Percentiles rank a stretch among this genome's conserved stretches.
Evolutionary conservation across 768 basidiomycete species (phyloP).

Genomic region (Leccinum barrowsii): DNA sequence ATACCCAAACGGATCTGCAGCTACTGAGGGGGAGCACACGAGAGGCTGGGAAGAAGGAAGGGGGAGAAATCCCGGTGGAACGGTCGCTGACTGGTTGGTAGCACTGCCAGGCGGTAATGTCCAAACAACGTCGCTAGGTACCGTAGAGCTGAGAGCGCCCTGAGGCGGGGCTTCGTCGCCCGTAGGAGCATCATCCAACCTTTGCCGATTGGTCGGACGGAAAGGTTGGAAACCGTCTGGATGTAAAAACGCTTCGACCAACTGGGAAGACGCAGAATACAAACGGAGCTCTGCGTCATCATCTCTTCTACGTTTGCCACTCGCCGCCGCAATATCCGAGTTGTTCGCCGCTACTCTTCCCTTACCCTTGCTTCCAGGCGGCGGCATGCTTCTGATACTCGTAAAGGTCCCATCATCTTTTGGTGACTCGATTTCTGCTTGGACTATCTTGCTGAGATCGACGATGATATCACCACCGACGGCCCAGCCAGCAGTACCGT

Average conservation of each 20-base stretch:
- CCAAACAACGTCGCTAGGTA: not conserved
- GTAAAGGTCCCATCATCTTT: slow-evolving; percentile 51
- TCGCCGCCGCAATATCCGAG: slow-evolving; percentile 10
- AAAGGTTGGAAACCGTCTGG: slow-evolving; percentile 11
- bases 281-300: slow-evolving; percentile 48
- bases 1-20: slow-evolving; percentile 60
- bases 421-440: slow-evolving; percentile 66
- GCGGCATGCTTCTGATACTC: slow-evolving; percentile 54
- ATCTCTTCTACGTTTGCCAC: slow-evolving; percentile 54
- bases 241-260: slow-evolving; percentile 49
- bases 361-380: slow-evolving; percentile 56
- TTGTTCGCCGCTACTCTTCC: slow-evolving; percentile 19
- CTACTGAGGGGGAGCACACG: slow-evolving; percentile 10
- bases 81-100: slow-evolving; percentile 19
- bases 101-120: not conserved
- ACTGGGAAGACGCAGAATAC: slow-evolving; percentile 54
- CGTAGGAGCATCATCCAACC: slow-evolving; percentile 2
- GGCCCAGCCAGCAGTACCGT: slow-evolving; percentile 88
- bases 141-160: not conserved
- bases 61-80: not conserved
- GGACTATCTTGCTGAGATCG: slow-evolving; percentile 68
- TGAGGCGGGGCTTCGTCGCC: not conserved
- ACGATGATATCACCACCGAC: slow-evolving; percentile 83
- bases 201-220: slow-evolving; percentile 23
- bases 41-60: not conserved